Evolutionary conservation across 2,329 filamentous ascomycete genomes (phyloP), one percentile per base, ranked within the genome.

Genomic region (Pseudocercospora fijiensis): DNA sequence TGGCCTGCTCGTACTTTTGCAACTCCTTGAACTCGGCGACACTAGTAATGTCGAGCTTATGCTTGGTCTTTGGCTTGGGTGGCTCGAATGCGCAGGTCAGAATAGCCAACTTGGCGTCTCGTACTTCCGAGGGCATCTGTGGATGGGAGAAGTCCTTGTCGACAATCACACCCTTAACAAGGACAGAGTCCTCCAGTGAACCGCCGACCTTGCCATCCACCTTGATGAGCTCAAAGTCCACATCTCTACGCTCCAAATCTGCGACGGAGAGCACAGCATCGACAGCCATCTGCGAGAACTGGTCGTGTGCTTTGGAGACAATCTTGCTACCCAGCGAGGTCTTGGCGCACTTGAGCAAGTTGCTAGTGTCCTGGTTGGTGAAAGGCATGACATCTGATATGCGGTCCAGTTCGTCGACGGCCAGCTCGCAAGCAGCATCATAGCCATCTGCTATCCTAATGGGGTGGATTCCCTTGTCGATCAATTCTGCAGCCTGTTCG

Each of bases 101-200:
- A 74, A 99, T 99, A 71, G 95, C 95, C 75, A 99, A 88, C 84
- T 97, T 98, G 76, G 95, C 96, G 79, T 99, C 92, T 73, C 84
- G 86, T 69, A 99, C 94, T 80, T 97, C 92, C 57, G 90, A 91
- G 10, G 95, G 95, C 95, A 99, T 99, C 82, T 99, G 95, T 11
- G 95, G 95, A 79, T 99, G 95, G 37, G 95, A 98, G 79, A 99
- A 99, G 82, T 99, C 96, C 84, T 99, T 99, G 86, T 99, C 95
- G 78, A 99, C 86, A 77, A 99, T 96, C 70, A 99, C 95, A 77
- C 95, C 95, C 82, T 98, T 96, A 72, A 99, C 94, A 49, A 99
- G 87, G 28, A 98, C 81, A 5, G 93, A 91, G 79, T 99, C 95
- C 79, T 98, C 94, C 18, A 99, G 85, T 27, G 94, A 81, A 65